phyloP scores from a whole-genome alignment of 2,329 filamentous ascomycete species.

The Colletotrichum spinosum region DNA sequence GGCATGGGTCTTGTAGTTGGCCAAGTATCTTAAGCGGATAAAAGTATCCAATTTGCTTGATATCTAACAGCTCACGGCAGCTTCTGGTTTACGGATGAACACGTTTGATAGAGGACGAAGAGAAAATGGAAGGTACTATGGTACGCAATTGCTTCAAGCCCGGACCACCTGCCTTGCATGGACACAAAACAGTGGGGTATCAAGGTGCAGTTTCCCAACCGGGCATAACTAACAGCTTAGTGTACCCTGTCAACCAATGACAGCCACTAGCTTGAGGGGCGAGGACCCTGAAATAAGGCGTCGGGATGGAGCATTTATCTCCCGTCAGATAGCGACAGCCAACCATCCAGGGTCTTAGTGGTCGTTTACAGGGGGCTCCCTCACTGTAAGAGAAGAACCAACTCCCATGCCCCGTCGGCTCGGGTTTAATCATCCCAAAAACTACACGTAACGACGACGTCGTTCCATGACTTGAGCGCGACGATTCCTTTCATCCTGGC shows the following conservation, averaged over 20 bases:
- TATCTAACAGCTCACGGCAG: too few species aligned
- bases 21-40: too few species aligned
- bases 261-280: not conserved
- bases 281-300: slow-evolving; percentile 17
- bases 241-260: slow-evolving; percentile 19
- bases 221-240: slow-evolving; percentile 7
- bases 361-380: slow-evolving; percentile 10
- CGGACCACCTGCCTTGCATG: not conserved
- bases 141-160: too few species aligned
- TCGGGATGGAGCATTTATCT: slow-evolving; percentile 18
- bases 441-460: slow-evolving; percentile 13
- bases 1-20: not conserved
- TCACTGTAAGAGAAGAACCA: slow-evolving; percentile 16
- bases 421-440: slow-evolving; percentile 3
- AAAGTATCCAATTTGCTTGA: too few species aligned
- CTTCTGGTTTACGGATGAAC: not conserved
- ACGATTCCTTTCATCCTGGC: not conserved
- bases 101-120: not conserved
- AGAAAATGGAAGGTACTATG: too few species aligned
- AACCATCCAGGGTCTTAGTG: not conserved
- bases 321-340: slow-evolving; percentile 5
- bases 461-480: slow-evolving; percentile 22
- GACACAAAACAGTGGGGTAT: not conserved
- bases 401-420: not conserved
- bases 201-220: slow-evolving; percentile 4